Base-by-base conservation (phyloP, 345 rosid genomes). In the Brassica rapa region DNA sequence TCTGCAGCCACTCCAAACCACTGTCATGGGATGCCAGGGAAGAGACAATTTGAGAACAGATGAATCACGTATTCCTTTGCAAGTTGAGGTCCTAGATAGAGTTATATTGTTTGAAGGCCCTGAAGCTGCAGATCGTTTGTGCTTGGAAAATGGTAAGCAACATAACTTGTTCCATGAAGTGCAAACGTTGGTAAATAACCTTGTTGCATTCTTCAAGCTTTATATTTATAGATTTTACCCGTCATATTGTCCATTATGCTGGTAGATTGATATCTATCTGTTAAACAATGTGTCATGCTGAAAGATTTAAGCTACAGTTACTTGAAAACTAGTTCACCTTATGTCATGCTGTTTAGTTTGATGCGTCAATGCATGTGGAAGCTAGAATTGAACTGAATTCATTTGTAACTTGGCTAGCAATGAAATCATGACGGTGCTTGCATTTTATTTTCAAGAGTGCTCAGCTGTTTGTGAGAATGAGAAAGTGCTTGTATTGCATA, bases 91-190 rank as follows among this genome's bases (percentile, higher is more conserved):
- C 80, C 84, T 95, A 89, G 99, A 95, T 83, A 85, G 92, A 85
- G 86, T 86, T 85, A 86, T 93, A 83, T 77, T 95, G 80, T 87
- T 86, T 76, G 99, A 95, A 85, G 91, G 98, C 77, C 93, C 93
- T 66, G 87, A 89, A 85, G 92, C 83, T 83, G 94, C 97, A 67
- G 99, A 93, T 79, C 84, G 71, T 64, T 62, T 95, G 64, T 93
- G 96, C 82, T 80, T 82, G 86, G 86, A 88, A 81, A 95, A 95
- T 85, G 98, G 99, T 95, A 83, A 93, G 91, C 10, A 72, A 62
- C 62, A 71, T 78, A 63, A 41, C 57, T 63, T 16, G 32, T 11
- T 67, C 33, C 3, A 11, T 67, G 57, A 56, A 75, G 39, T 57
- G 56, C 78, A 75, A 24, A 41, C 16, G 27, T 74, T 69, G 27